A percentile compares a stretch with the other conserved stretches of the same genome.
Evolutionary conservation across 805 yeast species (phyloP).

Genomic region (Candida chilensis): DNA sequence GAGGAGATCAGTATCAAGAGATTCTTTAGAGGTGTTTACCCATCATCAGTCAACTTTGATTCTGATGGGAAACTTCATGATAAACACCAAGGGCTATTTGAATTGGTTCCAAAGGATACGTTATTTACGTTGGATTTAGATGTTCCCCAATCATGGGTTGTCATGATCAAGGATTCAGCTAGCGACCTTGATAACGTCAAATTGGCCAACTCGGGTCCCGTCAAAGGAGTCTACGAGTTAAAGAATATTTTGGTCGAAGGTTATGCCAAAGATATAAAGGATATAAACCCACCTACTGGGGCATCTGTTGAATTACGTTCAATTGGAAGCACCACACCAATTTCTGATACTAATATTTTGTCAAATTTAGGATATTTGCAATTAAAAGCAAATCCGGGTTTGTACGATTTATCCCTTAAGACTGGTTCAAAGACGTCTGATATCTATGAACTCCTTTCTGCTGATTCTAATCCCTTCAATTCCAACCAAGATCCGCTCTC

Average conservation of each 20-base stretch:
- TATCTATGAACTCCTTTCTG: conserved; percentile 25
- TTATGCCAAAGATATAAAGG: conserved; percentile 38
- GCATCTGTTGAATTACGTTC: conserved; percentile 31
- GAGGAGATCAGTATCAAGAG: conserved; percentile 43
- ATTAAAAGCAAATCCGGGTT: conserved; percentile 64
- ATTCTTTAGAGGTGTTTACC: conserved; percentile 42
- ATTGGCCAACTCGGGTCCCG: conserved; percentile 20
- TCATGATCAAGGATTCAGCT: conserved; percentile 36
- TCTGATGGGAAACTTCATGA: conserved; percentile 9
- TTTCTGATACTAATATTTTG: conserved; percentile 66
- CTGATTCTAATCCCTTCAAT: conserved; percentile 13
- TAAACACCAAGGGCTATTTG: conserved; percentile 23
- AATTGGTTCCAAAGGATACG: conserved; percentile 39
- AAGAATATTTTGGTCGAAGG: conserved; percentile 62
- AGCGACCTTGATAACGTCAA: conserved; percentile 60
- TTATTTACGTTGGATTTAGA: conserved; percentile 49
- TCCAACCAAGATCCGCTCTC: background rate
- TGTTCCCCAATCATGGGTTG: conserved; percentile 63
- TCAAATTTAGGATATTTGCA: conserved; percentile 80
- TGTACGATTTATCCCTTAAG: conserved; percentile 45
- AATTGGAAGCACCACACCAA: conserved; percentile 5
- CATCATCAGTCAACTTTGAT: conserved; percentile 20
- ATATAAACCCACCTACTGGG: conserved; percentile 37
- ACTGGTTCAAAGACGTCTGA: conserved; percentile 26
- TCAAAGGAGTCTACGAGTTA: conserved; percentile 41